Percentiles rank a stretch among this genome's conserved stretches.
Evolutionary conservation across 352 stramenopile genomes (phyloP).

Genomic region (Globisporangium nunn): DNA sequence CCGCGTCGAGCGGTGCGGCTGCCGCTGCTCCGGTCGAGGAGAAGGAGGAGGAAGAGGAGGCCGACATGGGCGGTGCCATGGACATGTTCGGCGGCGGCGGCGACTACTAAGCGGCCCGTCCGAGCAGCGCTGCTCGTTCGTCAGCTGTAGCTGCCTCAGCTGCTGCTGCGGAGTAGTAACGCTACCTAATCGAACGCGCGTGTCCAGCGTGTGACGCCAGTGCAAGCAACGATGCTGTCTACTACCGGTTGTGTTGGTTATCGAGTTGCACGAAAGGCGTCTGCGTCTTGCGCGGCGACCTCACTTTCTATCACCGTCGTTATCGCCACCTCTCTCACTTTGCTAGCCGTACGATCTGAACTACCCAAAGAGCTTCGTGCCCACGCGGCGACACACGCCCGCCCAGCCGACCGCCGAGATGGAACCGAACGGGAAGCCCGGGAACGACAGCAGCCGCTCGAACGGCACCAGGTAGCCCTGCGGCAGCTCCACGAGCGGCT

Average conservation of each 20-base stretch:
- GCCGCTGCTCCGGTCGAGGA: conserved; percentile 39
- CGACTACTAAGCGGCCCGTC: conserved; percentile 62
- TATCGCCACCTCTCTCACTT: too few species aligned
- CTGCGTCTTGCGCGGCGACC: background rate
- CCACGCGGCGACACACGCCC: conserved; percentile 68
- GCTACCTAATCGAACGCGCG: conserved; percentile 45
- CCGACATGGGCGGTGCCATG: conserved; percentile 71
- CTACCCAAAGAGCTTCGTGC: conserved; percentile 57
- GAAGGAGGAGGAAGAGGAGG: conserved; percentile 74
- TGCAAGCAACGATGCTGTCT: conserved; percentile 17
- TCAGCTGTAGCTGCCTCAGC: conserved; percentile 7
- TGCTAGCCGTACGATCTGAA: too few species aligned
- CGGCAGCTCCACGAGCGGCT: conserved; percentile 61
- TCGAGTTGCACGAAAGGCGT: background rate
- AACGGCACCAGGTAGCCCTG: conserved; percentile 73
- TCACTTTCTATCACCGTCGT: background rate
- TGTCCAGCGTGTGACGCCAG: conserved; percentile 33
- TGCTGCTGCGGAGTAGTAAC: conserved; percentile 22
- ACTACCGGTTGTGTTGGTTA: background rate
- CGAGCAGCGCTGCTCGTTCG: background rate
- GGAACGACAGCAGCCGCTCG: conserved; percentile 69
- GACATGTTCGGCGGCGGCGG: conserved; percentile 81
- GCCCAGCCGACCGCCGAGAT: conserved; percentile 76
- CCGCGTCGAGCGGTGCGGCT: conserved; percentile 22
- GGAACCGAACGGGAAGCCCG: conserved; percentile 63